Conservation (phyloP, 1,139 yeast genomes). For the Scheffersomyces quercinus region DNA sequence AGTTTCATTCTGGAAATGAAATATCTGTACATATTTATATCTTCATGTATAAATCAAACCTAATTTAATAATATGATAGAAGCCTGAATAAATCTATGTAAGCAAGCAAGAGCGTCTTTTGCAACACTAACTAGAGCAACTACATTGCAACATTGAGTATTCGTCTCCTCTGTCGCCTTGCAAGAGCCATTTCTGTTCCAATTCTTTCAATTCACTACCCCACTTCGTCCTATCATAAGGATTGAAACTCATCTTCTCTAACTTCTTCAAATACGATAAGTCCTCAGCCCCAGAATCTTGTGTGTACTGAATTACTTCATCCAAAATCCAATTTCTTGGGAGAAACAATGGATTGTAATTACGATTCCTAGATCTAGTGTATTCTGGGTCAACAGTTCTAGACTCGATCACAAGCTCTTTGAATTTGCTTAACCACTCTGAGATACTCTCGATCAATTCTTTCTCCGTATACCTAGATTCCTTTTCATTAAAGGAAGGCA, state of each 20-base stretch:
- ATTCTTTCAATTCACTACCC: constrained; percentile 62
- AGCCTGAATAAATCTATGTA: background rate
- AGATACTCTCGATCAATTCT: constrained; percentile 32
- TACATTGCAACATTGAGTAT: constrained; percentile 60
- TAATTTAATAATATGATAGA: background rate
- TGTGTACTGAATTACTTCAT: constrained; percentile 68
- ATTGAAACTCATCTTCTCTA: constrained; percentile 60
- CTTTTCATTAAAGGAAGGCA: constrained; percentile 18
- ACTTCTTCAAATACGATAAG: constrained; percentile 46
- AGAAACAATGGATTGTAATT: constrained; percentile 72
- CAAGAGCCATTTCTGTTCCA: constrained; percentile 55
- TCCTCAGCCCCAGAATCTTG: constrained; percentile 39
- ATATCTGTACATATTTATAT: background rate
- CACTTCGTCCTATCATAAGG: constrained; percentile 62
- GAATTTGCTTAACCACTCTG: constrained; percentile 43
- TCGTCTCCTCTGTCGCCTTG: constrained; percentile 48
- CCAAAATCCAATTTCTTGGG: constrained; percentile 85
- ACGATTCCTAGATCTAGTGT: constrained; percentile 42
- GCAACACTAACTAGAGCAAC: constrained; percentile 55
- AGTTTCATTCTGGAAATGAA: constrained; percentile 1
- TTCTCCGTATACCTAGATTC: constrained; percentile 28
- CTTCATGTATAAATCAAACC: too few species aligned
- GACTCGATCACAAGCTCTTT: constrained; percentile 37
- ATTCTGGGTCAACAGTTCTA: constrained; percentile 22
- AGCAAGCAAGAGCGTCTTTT: background rate